phyloP scores from a whole-genome alignment of 2,329 filamentous ascomycete genomes.

The Pseudogymnoascus sp. region DNA sequence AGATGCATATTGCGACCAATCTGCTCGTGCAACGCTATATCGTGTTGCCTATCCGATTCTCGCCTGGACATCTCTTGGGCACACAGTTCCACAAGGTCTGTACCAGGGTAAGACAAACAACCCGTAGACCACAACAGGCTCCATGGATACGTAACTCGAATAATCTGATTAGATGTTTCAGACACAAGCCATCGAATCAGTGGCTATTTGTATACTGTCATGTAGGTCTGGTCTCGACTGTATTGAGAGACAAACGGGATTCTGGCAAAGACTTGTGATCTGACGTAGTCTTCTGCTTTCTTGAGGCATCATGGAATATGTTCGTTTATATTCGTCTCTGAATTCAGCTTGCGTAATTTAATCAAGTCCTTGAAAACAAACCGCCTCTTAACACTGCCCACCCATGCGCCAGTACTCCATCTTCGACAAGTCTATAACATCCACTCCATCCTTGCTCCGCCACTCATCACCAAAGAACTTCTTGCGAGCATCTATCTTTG shows the following conservation, averaged over 20 bases:
- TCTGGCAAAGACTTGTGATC: background rate
- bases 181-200: background rate
- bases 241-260: background rate
- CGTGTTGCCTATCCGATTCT: background rate
- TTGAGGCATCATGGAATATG: background rate
- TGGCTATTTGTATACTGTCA: background rate
- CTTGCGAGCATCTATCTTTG: conserved; percentile 14
- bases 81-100: background rate
- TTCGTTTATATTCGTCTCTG: background rate
- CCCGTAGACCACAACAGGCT: background rate
- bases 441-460: conserved; percentile 12
- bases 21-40: background rate
- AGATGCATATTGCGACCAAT: background rate
- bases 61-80: background rate
- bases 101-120: background rate
- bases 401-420: conserved; percentile 20
- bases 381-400: conserved; percentile 14
- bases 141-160: background rate
- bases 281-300: background rate
- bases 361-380: background rate
- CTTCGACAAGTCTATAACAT: conserved; percentile 15
- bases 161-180: background rate
- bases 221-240: background rate
- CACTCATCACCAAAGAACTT: conserved; percentile 17
- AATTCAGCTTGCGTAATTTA: background rate